Percentiles rank a stretch among this genome's conserved stretches.
Conservation (phyloP, 441 rosid genomes). For the Kokia cookei region DNA sequence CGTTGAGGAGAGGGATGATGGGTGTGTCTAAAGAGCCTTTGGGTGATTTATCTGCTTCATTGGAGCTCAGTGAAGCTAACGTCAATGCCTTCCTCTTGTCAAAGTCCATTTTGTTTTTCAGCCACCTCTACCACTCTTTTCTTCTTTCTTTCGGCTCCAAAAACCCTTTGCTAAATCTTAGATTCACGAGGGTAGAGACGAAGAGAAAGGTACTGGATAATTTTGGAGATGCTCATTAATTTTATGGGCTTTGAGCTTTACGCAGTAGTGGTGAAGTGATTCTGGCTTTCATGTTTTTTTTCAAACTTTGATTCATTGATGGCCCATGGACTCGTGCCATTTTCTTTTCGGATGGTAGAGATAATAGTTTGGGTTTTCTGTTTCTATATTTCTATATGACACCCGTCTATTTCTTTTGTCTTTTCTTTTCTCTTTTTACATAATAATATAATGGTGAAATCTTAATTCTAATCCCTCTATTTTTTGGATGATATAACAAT, state of each 20-base stretch:
- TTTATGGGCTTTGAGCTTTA: background rate
- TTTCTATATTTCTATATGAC: too few species aligned
- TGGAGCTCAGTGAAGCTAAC: constrained; percentile 48
- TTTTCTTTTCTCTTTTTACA: too few species aligned
- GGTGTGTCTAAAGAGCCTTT: constrained; percentile 75
- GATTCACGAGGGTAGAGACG: background rate
- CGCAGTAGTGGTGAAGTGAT: background rate
- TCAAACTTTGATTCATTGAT: background rate
- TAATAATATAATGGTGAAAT: too few species aligned
- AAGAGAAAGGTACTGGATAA: background rate
- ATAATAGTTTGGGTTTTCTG: too few species aligned
- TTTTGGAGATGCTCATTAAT: background rate
- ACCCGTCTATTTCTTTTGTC: too few species aligned
- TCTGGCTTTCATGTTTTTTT: background rate
- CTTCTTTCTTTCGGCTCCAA: background rate
- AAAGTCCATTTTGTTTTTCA: constrained; percentile 46
- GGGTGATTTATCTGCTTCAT: constrained; percentile 71
- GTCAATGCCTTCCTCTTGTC: constrained; percentile 70
- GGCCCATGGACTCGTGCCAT: background rate
- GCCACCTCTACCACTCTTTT: background rate
- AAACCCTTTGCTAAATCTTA: background rate
- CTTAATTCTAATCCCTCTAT: too few species aligned
- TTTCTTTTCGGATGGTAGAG: background rate
- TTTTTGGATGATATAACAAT: too few species aligned
- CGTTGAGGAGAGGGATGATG: constrained; percentile 65